Base-by-base conservation (phyloP, 2,329 filamentous ascomycete genomes). In the Orbilia brochopaga region DNA sequence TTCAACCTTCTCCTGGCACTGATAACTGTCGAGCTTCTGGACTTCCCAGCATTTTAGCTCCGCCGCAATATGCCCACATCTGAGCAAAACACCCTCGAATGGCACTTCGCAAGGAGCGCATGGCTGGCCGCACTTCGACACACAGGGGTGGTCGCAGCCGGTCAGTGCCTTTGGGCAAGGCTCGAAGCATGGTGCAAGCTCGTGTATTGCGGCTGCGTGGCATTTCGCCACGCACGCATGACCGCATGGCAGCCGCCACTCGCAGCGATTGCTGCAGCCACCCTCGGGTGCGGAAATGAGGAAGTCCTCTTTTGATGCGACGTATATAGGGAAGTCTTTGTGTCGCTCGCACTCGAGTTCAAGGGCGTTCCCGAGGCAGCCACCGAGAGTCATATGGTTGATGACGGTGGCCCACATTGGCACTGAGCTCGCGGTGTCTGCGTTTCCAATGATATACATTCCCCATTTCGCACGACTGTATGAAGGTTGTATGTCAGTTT, bases 371-470 rank as follows among this genome's bases (percentile, higher is more conserved):
- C 87, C 87, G 2, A 89, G 75, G 37, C 82, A 83, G 1, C 79
- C 79, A 0, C 78, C 76, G 0, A 74, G 74, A 7, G 79, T 69
- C 0, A 92, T 78, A 21, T 87, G 84, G 0, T 79, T 67, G 13
- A 77, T 65, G 8, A 77, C 66, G 2, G 75, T 56, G 8, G 61
- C 58, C 76, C 75, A 77, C 75, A 76, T 76, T 15, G 0, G 90
- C 80, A 0, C 90, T 80, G 0, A 90, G 87, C 65, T 90, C 30
- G 83, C 87, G 0, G 87, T 90, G 0, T 83, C 78, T 0, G 85
- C 76, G 75, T 91, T 88, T 0, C 89, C 88, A 35, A 92, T 86
- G 17, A 92, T 80, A 75, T 87, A 89, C 83, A 91, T 86, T 0
- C 88, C 88, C 74, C 90, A 85, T 74, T 86, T 81, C 0, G 88